Evolutionary conservation across 805 yeast species (phyloP).

Genomic region (Phaffomyces antillensis): DNA sequence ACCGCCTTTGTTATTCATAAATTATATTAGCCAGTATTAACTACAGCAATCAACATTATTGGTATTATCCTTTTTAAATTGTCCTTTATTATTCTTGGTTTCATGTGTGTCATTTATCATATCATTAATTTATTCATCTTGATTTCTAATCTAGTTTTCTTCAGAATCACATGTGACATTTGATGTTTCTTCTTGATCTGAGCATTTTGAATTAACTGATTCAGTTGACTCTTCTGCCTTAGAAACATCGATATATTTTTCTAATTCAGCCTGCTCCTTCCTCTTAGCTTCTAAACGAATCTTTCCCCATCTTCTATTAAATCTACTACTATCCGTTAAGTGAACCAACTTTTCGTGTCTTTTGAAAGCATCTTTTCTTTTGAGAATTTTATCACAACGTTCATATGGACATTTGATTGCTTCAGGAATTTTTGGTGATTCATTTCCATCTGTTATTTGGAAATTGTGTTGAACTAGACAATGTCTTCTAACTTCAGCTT

Average conservation of each 20-base stretch:
- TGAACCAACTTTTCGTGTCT: conserved; percentile 50
- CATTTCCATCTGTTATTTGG: conserved; percentile 1
- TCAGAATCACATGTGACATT: background rate
- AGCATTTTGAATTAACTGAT: background rate
- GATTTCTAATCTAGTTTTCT: background rate
- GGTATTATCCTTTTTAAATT: too few species aligned
- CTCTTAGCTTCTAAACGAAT: background rate
- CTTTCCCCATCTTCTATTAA: conserved; percentile 27
- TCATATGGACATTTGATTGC: conserved; percentile 23
- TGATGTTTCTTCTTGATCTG: background rate
- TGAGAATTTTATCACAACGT: conserved; percentile 41
- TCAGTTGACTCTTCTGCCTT: background rate
- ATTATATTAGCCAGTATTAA: too few species aligned
- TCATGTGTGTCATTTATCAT: too few species aligned
- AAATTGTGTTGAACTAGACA: conserved; percentile 38
- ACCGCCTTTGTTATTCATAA: too few species aligned
- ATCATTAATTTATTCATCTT: too few species aligned
- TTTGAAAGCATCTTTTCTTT: conserved; percentile 45
- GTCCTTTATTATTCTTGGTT: too few species aligned
- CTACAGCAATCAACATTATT: too few species aligned
- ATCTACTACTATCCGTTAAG: conserved; percentile 31
- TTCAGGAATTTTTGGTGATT: conserved; percentile 1
- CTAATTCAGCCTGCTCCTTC: background rate
- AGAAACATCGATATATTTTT: background rate
- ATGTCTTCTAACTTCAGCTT: conserved; percentile 43